Evolutionary conservation across 208 protist genomes (phyloP), one percentile per base, ranked within the genome.

Genomic region (Wallacemonas sp.): DNA sequence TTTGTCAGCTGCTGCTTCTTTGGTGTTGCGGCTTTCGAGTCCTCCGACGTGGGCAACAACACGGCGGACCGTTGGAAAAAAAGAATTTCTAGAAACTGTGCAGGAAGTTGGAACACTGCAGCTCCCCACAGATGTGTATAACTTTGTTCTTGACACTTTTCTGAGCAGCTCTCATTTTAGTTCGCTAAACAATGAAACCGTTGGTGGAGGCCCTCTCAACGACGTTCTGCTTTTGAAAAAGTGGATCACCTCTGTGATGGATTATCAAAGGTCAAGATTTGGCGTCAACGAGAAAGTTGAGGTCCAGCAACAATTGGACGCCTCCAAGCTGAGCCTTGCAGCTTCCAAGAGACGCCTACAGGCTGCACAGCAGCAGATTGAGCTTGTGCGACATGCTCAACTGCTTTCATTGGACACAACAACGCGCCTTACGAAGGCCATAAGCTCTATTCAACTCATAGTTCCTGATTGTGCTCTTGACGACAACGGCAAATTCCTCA

Each of bases 191-290:
- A 58, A 58, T 19, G 51, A 71, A 49, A 56, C 22, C 30, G 62
- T 45, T 44, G 39, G 15, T 31, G 30, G 65, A 33, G 66, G 72
- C 15, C 72, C 77, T 30, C 70, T 46, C n/a, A 33, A 27, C 12
- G 22, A 83, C 21, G 66, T 56, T 30, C 44, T 70, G 2, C 47
- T 87, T 53, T 69, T 58, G 30, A 58, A 87, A 55, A 77, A 82
- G 39, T 88, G 77, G 77, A 58, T 88, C 42, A 82, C 77, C 9
- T 73, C 81, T n/a, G 69, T 79, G n/a, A 66, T 84, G 45, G 77
- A 84, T 31, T 77, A 75, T 56, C 77, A 88, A 38, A 56, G 67
- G 3, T 58, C 66, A 2, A 66, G 60, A 26, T 81, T 75, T 62
- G 70, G 77, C 47, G 53, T 66, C 33, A 68, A 71, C 34, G 63